Evolutionary conservation across 345 rosid species (phyloP).

Genomic region (Reutealis trisperma): DNA sequence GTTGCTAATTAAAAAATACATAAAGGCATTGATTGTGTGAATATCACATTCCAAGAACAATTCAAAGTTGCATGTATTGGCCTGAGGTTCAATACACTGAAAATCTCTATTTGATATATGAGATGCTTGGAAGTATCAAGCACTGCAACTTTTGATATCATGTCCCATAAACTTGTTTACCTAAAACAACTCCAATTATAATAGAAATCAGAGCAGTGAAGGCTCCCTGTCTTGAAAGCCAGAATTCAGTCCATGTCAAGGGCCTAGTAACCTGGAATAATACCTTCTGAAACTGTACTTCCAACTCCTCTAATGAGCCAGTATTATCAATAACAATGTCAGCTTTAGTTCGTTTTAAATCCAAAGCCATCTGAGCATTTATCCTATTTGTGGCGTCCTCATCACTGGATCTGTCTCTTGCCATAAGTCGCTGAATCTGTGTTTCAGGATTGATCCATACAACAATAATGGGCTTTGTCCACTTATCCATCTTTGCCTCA

Average conservation of each 20-base stretch:
- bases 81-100: conserved; percentile 2
- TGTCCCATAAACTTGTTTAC: conserved; percentile 32
- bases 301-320: conserved; percentile 63
- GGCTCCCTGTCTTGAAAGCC: conserved; percentile 74
- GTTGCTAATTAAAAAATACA: not conserved
- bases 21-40: not conserved
- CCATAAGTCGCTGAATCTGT: conserved; percentile 68
- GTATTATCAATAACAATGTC: conserved; percentile 74
- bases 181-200: conserved; percentile 38
- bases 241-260: conserved; percentile 70
- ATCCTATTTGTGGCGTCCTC: conserved; percentile 79
- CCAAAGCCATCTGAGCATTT: conserved; percentile 75
- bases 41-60: not conserved
- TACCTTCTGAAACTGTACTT: conserved; percentile 51
- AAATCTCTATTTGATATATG: not conserved
- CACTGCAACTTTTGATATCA: not conserved
- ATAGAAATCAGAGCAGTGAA: conserved; percentile 49
- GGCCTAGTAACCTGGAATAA: conserved; percentile 41
- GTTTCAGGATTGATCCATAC: conserved; percentile 75
- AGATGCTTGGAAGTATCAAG: conserved; percentile 1
- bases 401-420: conserved; percentile 58
- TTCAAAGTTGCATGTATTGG: not conserved
- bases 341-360: conserved; percentile 60
- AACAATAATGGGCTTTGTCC: conserved; percentile 77
- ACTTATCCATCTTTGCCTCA: conserved; percentile 77